Evolutionary conservation across 78 protist genomes (phyloP).

Genomic region (Guillardia theta): DNA sequence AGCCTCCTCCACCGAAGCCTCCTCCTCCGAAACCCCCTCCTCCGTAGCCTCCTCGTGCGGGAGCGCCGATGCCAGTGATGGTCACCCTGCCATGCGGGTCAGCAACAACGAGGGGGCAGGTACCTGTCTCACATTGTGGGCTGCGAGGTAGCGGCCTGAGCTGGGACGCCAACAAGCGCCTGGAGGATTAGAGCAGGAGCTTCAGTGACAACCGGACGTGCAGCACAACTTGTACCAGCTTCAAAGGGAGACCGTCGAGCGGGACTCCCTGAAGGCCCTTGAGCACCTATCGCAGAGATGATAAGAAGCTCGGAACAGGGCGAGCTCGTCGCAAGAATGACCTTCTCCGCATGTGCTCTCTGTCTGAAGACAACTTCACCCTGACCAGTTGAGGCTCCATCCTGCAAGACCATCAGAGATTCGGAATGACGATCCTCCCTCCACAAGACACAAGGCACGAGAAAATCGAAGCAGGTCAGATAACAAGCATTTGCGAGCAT

Average conservation of each 20-base stretch:
- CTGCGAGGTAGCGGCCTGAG: neutral
- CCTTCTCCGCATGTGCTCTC: neutral
- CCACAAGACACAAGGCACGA: too few species aligned
- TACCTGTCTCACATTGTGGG: neutral
- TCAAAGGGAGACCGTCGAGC: neutral
- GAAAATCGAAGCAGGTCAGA: too few species aligned
- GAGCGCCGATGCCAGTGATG: neutral
- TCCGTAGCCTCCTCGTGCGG: neutral
- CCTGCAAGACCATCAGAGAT: too few species aligned
- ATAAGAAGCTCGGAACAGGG: neutral
- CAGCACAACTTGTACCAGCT: neutral
- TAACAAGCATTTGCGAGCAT: too few species aligned
- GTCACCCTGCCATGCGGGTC: too few species aligned
- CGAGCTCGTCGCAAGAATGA: neutral
- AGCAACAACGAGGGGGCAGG: too few species aligned
- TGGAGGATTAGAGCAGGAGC: neutral
- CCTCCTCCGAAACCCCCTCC: neutral
- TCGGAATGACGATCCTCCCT: too few species aligned
- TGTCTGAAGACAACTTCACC: neutral
- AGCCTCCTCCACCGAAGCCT: neutral
- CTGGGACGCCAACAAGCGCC: neutral
- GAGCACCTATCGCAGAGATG: neutral
- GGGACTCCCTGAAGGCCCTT: neutral
- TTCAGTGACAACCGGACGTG: neutral
- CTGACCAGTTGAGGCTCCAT: neutral